A percentile compares a stretch with the other conserved stretches of the same genome.
Evolutionary conservation across 805 yeast genomes (phyloP).

Genomic region (Hanseniaspora hatyaiensis): DNA sequence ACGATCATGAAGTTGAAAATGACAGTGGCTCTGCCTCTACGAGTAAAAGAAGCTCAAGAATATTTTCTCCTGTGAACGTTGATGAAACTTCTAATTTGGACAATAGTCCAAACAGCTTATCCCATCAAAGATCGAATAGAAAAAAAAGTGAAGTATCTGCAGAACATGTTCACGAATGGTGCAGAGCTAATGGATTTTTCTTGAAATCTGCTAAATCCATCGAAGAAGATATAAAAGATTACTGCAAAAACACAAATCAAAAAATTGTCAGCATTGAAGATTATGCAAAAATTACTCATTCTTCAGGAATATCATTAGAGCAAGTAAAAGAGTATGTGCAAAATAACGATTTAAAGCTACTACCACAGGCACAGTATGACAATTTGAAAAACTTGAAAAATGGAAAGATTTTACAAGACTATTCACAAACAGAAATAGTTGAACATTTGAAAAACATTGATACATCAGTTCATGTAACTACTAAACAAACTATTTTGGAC

Average conservation of each 20-base stretch:
- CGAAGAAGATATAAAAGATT: neutral
- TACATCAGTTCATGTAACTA: neutral
- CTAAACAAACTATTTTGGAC: neutral
- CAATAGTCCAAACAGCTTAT: neutral
- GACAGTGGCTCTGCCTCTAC: neutral
- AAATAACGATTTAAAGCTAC: conserved; percentile 9
- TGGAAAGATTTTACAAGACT: conserved; percentile 9
- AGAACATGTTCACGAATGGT: neutral
- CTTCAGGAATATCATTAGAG: conserved; percentile 6
- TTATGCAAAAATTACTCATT: neutral
- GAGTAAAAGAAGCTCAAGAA: neutral
- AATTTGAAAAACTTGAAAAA: conserved; percentile 2
- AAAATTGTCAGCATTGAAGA: conserved; percentile 3
- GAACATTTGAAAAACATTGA: neutral
- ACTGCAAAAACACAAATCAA: neutral
- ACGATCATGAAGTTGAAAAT: neutral
- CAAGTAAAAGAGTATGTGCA: conserved; percentile 15
- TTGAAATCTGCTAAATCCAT: neutral
- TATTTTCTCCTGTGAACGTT: neutral
- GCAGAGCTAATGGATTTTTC: neutral
- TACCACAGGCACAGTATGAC: conserved; percentile 9
- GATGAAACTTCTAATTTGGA: conserved; percentile 6
- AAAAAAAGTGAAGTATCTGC: neutral
- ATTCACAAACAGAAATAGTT: conserved; percentile 2
- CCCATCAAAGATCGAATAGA: neutral